These are phyloP conservation scores for Mycena olivaceomarginata DNA, from an alignment of 768 basidiomycete species.

Conservation along the genomic window DNA sequence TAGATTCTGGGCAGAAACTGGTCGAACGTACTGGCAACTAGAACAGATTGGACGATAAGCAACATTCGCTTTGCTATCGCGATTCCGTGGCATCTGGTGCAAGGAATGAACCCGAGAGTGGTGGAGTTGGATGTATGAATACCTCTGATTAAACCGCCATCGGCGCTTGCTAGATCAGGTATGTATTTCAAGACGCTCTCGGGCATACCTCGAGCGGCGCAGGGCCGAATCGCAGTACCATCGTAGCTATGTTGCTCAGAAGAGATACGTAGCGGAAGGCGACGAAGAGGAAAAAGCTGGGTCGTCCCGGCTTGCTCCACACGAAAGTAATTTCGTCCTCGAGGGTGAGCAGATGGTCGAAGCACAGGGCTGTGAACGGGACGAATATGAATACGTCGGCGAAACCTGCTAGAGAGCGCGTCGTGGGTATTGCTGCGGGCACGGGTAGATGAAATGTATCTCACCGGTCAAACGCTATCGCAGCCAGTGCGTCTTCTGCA, in stretches of 20 bases:
- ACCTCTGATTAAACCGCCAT: background rate
- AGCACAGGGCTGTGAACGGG: too few relatives aligned
- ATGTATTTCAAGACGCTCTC: background rate
- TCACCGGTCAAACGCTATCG: too few relatives aligned
- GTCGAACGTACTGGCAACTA: constrained; percentile 11
- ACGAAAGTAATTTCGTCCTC: too few relatives aligned
- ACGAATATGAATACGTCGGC: too few relatives aligned
- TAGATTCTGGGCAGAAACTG: too few relatives aligned
- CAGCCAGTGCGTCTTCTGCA: too few relatives aligned
- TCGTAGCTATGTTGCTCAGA: background rate
- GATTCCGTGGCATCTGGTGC: background rate
- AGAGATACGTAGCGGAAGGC: constrained; percentile 20
- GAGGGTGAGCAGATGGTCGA: too few relatives aligned
- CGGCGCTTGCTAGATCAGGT: background rate
- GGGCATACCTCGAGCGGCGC: constrained; percentile 4
- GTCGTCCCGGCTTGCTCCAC: too few relatives aligned
- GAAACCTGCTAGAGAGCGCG: too few relatives aligned
- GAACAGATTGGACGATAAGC: constrained; percentile 14
- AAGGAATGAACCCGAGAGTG: background rate
- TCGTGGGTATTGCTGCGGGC: too few relatives aligned
- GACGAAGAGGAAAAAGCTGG: background rate
- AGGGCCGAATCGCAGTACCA: background rate
- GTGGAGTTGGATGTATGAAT: too few relatives aligned
- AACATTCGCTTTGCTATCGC: background rate
- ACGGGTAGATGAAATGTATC: too few relatives aligned